These are phyloP conservation scores for Rhodosporidiobolus odoratus DNA, from an alignment of 768 basidiomycete genomes.

Conservation along the genomic window DNA sequence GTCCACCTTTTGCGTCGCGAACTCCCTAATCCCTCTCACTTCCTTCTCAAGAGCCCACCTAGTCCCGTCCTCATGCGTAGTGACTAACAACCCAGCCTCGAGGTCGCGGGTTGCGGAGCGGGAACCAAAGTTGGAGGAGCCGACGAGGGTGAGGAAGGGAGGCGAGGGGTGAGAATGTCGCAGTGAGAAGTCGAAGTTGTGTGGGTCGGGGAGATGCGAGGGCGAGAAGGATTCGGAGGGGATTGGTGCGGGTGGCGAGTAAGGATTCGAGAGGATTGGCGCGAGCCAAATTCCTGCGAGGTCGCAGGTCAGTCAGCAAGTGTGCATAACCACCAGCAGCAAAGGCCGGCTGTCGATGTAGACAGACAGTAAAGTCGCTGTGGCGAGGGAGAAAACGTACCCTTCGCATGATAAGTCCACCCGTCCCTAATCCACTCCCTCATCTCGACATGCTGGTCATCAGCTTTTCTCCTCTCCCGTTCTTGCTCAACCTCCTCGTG, in stretches of 20 bases:
- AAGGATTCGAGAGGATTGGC: conserved; percentile 22
- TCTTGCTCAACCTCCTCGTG: conserved; percentile 44
- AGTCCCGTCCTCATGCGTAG: conserved; percentile 23
- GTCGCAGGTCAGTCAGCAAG: not conserved
- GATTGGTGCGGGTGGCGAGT: conserved; percentile 14
- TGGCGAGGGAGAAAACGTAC: conserved; percentile 49
- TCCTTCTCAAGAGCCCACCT: conserved; percentile 35
- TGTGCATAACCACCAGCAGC: not conserved
- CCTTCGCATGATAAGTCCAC: conserved; percentile 99
- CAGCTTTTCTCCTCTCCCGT: conserved; percentile 1
- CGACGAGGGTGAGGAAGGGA: conserved; percentile 41
- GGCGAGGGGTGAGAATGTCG: conserved; percentile 8
- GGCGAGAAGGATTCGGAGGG: not conserved
- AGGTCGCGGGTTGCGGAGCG: conserved; percentile 40
- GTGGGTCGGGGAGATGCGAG: conserved; percentile 11
- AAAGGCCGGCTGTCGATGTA: not conserved
- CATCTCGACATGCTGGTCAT: conserved; percentile 64
- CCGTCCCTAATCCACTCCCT: conserved; percentile 79
- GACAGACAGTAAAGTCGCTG: not conserved
- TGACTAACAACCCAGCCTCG: conserved; percentile 39
- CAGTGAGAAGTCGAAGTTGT: conserved; percentile 25
- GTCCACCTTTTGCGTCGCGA: conserved; percentile 29
- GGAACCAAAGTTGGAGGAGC: conserved; percentile 42
- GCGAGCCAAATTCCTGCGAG: conserved; percentile 40
- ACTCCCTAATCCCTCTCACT: conserved; percentile 30